A percentile compares a stretch with the other conserved stretches of the same genome.
These are phyloP conservation scores for Pichia kudriavzevii DNA, from an alignment of 1,139 yeast genomes.

Conservation along the genomic window DNA sequence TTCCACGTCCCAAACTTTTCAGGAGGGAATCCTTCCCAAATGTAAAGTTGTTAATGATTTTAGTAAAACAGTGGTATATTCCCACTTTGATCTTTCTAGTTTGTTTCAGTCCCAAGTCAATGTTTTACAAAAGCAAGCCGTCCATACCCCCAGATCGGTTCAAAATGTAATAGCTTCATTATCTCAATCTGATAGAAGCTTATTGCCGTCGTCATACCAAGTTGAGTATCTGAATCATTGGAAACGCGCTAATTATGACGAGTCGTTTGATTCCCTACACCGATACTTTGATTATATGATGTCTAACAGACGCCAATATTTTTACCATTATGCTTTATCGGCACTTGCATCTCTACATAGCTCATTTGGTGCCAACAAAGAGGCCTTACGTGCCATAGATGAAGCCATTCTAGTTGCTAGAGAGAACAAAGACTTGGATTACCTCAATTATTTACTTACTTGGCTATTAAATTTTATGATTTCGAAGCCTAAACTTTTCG, in stretches of 20 bases:
- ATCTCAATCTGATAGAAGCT: conserved; percentile 44
- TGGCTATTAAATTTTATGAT: conserved; percentile 73
- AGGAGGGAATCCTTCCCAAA: conserved; percentile 3
- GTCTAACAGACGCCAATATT: conserved; percentile 54
- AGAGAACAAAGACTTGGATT: conserved; percentile 69
- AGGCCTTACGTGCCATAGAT: conserved; percentile 73
- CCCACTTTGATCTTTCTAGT: conserved; percentile 46
- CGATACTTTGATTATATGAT: conserved; percentile 84
- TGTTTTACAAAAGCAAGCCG: conserved; percentile 47
- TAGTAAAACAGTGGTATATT: conserved; percentile 16
- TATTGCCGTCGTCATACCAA: conserved; percentile 59
- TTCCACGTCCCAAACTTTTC: not conserved
- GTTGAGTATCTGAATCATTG: conserved; percentile 59
- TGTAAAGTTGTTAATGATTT: conserved; percentile 18
- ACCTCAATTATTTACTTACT: conserved; percentile 68
- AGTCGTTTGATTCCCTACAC: conserved; percentile 65
- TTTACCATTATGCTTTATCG: conserved; percentile 76
- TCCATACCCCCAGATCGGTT: conserved; percentile 43
- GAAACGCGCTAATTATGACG: conserved; percentile 59
- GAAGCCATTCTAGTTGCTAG: conserved; percentile 87
- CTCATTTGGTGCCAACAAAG: conserved; percentile 63
- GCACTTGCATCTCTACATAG: conserved; percentile 75
- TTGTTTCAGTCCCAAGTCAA: conserved; percentile 50
- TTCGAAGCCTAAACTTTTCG: conserved; percentile 52
- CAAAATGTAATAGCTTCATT: conserved; percentile 39